Base-by-base conservation (phyloP, 306 rosid genomes). In the Purshia tridentata region DNA sequence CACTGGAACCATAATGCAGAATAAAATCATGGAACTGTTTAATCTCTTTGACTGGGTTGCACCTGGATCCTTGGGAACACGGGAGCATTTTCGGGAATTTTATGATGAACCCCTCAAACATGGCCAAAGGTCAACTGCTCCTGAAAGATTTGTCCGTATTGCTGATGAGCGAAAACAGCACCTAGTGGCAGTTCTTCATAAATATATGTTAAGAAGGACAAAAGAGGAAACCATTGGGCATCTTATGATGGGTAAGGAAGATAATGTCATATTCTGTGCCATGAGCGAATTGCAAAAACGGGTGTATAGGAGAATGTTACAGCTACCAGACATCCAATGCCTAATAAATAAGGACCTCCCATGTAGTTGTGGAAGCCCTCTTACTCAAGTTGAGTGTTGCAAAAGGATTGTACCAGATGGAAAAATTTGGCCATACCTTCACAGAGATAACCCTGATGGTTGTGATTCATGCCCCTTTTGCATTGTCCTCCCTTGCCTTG, bases 201-300 rank as follows among this genome's bases (percentile, higher is more conserved):
- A 89, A 81, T 93, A 91, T 77, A 52, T 93, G 98, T 80, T 93
- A 65, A 86, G 98, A 81, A 83, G 98, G 84, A 91, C 97, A 63
- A 93, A 93, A 80, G 96, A 91, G 77, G 98, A 93, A 81, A 93
- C 98, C 60, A 93, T 93, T 65, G 97, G 98, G 80, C 98, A 93
- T 85, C 98, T 93, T 71, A 89, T 93, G 98, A 85, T 91, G 98
- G 98, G 97, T 51, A 93, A 93, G 88, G 98, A 93, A 85, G 97
- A 93, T 85, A 91, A 93, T 70, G 81, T 91, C 13, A 90, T 93
- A 12, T 91, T 91, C 59, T 93, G 98, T 75, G 86, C 90, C 60
- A 93, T 93, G 98, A 93, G 98, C 49, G 92, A 93, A 73, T 70
- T 93, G 83, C 98, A 93, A 79, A 93, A 85, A 69, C 93, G 96